Percentiles rank a stretch among this genome's conserved stretches.
phyloP scores from a whole-genome alignment of 192 early-diverging fungal species.

The Backusella luteola region DNA sequence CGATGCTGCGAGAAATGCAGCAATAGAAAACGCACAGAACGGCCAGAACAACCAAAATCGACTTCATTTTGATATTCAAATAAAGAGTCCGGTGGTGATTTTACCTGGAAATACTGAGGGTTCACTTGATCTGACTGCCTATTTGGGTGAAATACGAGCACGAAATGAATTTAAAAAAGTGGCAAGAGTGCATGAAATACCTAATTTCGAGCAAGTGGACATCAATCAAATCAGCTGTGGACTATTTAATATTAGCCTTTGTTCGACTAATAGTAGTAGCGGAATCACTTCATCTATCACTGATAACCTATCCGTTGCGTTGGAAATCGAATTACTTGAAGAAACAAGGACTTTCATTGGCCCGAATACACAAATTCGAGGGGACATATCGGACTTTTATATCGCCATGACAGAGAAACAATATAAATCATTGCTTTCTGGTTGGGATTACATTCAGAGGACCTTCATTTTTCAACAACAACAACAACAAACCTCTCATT shows the following conservation, averaged over 20 bases:
- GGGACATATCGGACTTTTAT: slow-evolving; percentile 14
- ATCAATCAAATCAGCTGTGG: slow-evolving; percentile 60
- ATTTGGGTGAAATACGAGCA: slow-evolving; percentile 74
- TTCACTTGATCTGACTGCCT: slow-evolving; percentile 51
- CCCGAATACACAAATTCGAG: slow-evolving; percentile 10
- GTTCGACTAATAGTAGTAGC: slow-evolving; percentile 26
- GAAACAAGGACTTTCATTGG: slow-evolving; percentile 22
- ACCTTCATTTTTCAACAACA: slow-evolving; percentile 9
- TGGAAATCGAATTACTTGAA: slow-evolving; percentile 45
- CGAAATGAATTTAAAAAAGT: slow-evolving; percentile 56
- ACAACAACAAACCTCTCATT: background rate
- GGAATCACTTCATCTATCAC: slow-evolving; percentile 50
- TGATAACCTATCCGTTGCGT: slow-evolving; percentile 64
- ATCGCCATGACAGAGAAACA: slow-evolving; percentile 20
- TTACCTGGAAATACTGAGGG: slow-evolving; percentile 53
- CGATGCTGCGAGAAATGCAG: slow-evolving; percentile 68
- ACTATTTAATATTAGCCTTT: slow-evolving; percentile 49
- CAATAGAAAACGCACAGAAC: slow-evolving; percentile 58
- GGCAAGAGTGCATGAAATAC: background rate
- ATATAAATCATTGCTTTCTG: slow-evolving; percentile 8
- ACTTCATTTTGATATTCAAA: slow-evolving; percentile 70
- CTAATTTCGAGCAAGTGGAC: slow-evolving; percentile 33
- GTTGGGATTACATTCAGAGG: slow-evolving; percentile 1
- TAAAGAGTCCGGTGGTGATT: slow-evolving; percentile 74
- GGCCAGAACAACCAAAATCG: slow-evolving; percentile 60